These are phyloP conservation scores for Przewalskia tangutica DNA, from an alignment of 257 asterid genomes.

Conservation along the genomic window DNA sequence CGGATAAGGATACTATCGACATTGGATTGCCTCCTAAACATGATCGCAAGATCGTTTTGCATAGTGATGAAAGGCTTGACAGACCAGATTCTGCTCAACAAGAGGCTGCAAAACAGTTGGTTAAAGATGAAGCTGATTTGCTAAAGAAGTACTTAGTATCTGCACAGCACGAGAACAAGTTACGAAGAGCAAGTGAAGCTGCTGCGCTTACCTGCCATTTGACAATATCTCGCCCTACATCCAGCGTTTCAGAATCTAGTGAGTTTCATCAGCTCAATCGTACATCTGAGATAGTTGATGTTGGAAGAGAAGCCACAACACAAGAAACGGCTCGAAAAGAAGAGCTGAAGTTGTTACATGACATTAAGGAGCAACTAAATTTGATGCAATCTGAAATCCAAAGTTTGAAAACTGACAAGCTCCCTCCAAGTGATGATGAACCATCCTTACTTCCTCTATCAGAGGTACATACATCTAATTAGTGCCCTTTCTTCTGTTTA, in stretches of 20 bases:
- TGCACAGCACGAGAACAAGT: conserved; percentile 21
- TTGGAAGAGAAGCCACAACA: conserved; percentile 15
- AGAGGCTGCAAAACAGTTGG: conserved; percentile 19
- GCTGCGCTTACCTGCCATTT: conserved; percentile 29
- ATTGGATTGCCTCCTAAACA: conserved; percentile 21
- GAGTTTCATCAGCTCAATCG: conserved; percentile 18
- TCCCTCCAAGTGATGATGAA: conserved; percentile 25
- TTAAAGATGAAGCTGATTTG: conserved; percentile 46
- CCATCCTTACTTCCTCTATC: conserved; percentile 21
- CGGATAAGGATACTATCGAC: conserved; percentile 13
- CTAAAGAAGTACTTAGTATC: conserved; percentile 50
- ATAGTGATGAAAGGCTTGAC: conserved; percentile 20
- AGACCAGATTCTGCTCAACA: conserved; percentile 17
- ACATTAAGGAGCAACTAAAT: conserved; percentile 47
- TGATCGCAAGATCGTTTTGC: conserved; percentile 11
- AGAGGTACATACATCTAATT: conserved; percentile 29
- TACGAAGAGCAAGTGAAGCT: conserved; percentile 31
- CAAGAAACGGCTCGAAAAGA: conserved; percentile 30
- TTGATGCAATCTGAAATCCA: conserved; percentile 43
- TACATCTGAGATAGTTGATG: conserved; percentile 34
- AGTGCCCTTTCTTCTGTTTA: not conserved
- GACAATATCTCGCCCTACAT: conserved; percentile 24
- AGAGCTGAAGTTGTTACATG: conserved; percentile 50
- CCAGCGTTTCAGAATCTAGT: conserved; percentile 19
- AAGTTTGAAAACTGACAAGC: conserved; percentile 27